Evolutionary conservation across 2,329 filamentous ascomycete genomes (phyloP).

Genomic region (Talaromyces sp.): DNA sequence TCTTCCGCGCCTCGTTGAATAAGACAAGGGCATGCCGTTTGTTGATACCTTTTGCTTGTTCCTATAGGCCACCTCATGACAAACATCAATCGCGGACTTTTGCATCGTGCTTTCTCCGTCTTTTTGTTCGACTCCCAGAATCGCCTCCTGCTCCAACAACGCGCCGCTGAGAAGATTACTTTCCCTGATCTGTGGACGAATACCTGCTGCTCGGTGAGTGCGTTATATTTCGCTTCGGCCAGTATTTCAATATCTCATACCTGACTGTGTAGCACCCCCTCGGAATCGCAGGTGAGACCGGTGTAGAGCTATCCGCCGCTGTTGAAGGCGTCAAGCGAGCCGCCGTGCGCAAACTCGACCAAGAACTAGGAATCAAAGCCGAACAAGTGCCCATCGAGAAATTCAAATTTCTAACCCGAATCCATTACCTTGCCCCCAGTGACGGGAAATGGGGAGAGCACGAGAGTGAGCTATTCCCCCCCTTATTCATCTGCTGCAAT

Average conservation of each 20-base stretch:
- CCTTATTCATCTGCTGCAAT: background rate
- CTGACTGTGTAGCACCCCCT: slow-evolving; percentile 62
- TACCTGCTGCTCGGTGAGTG: slow-evolving; percentile 77
- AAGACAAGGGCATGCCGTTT: too few species aligned
- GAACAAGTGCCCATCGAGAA: slow-evolving; percentile 86
- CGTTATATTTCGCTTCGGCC: background rate
- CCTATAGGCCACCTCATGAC: slow-evolving; percentile 87
- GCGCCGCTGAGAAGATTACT: slow-evolving; percentile 94
- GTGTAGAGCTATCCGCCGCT: slow-evolving; percentile 72
- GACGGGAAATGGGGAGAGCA: slow-evolving; percentile 99
- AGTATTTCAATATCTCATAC: background rate
- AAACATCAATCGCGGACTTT: slow-evolving; percentile 92
- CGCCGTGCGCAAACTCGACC: slow-evolving; percentile 86
- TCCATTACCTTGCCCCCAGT: slow-evolving; percentile 96
- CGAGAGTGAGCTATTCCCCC: slow-evolving; percentile 65
- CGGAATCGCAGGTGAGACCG: slow-evolving; percentile 86
- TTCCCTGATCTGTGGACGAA: slow-evolving; percentile 99
- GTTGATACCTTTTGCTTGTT: background rate
- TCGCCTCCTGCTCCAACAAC: slow-evolving; percentile 89
- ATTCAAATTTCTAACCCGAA: slow-evolving; percentile 90
- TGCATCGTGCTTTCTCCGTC: slow-evolving; percentile 95
- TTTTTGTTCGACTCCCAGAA: slow-evolving; percentile 97
- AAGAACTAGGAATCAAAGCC: slow-evolving; percentile 88
- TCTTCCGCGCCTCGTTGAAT: slow-evolving; percentile 1
- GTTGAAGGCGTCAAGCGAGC: slow-evolving; percentile 85